Percentiles rank a stretch among this genome's conserved stretches.
phyloP scores from a whole-genome alignment of 306 rosid genomes.

The Pterocarpus santalinus region DNA sequence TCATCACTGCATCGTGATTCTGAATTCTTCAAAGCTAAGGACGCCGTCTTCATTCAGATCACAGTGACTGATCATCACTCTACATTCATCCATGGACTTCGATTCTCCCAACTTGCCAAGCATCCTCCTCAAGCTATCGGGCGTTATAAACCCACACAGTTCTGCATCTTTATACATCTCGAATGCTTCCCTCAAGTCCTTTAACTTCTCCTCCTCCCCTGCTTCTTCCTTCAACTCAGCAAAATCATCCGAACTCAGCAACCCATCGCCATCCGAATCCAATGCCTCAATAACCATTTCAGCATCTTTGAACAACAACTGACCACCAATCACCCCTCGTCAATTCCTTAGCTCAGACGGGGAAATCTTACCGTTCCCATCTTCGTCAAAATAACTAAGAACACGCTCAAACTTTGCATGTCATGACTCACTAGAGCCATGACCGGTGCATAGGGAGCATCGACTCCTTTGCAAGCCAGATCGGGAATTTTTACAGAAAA shows the following conservation, averaged over 20 bases:
- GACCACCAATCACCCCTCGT: slow-evolving; percentile 52
- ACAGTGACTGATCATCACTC: slow-evolving; percentile 58
- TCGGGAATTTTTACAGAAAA: too few species aligned
- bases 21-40: slow-evolving; percentile 42
- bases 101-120: slow-evolving; percentile 30
- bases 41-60: slow-evolving; percentile 77
- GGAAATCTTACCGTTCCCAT: slow-evolving; percentile 72
- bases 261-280: slow-evolving; percentile 62
- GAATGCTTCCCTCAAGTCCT: slow-evolving; percentile 33
- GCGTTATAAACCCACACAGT: slow-evolving; percentile 23
- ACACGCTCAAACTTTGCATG: slow-evolving; percentile 48
- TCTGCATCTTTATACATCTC: slow-evolving; percentile 33
- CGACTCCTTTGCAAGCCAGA: too few species aligned
- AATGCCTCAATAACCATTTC: slow-evolving; percentile 52
- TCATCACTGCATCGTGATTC: slow-evolving; percentile 59
- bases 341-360: slow-evolving; percentile 57
- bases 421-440: too few species aligned
- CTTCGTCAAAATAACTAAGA: slow-evolving; percentile 62
- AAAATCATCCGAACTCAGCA: slow-evolving; percentile 36
- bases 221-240: background rate
- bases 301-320: slow-evolving; percentile 48
- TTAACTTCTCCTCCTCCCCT: slow-evolving; percentile 30
- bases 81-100: slow-evolving; percentile 34
- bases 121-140: slow-evolving; percentile 37
- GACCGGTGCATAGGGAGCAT: too few species aligned